Percentiles rank a stretch among this genome's conserved stretches.
phyloP scores from a whole-genome alignment of 306 rosid species.

The Sesbania bispinosa region DNA sequence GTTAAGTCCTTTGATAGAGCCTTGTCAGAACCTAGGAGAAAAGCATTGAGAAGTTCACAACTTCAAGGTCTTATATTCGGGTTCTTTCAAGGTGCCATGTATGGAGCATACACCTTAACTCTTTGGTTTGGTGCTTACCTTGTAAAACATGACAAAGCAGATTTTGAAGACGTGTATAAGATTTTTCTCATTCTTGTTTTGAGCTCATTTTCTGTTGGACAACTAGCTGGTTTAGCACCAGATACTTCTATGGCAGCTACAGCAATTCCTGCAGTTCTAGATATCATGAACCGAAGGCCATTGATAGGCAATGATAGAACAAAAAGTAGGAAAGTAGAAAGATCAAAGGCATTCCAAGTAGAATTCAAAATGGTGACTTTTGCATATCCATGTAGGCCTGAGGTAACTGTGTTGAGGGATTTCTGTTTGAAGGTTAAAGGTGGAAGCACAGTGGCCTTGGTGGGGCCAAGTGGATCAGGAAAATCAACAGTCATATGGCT shows the following conservation, averaged over 20 bases:
- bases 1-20: constrained; percentile 68
- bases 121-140: constrained; percentile 80
- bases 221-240: constrained; percentile 87
- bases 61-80: constrained; percentile 69
- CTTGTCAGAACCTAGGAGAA: constrained; percentile 56
- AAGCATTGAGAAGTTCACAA: constrained; percentile 62
- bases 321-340: constrained; percentile 44
- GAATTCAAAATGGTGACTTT: constrained; percentile 81
- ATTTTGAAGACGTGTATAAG: constrained; percentile 59
- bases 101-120: constrained; percentile 75
- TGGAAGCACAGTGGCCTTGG: constrained; percentile 74
- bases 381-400: constrained; percentile 86
- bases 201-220: constrained; percentile 93
- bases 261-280: constrained; percentile 66
- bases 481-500: constrained; percentile 89
- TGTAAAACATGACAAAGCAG: constrained; percentile 39
- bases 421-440: constrained; percentile 65
- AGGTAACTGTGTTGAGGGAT: constrained; percentile 58
- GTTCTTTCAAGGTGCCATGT: constrained; percentile 75
- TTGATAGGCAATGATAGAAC: constrained; percentile 38
- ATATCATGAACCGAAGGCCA: constrained; percentile 64
- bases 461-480: constrained; percentile 88
- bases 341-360: constrained; percentile 46
- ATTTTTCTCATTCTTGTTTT: constrained; percentile 89
- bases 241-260: constrained; percentile 74